Evolutionary conservation across 1,139 yeast genomes (phyloP), one percentile per base, ranked within the genome.

Genomic region (Pichia sp.): DNA sequence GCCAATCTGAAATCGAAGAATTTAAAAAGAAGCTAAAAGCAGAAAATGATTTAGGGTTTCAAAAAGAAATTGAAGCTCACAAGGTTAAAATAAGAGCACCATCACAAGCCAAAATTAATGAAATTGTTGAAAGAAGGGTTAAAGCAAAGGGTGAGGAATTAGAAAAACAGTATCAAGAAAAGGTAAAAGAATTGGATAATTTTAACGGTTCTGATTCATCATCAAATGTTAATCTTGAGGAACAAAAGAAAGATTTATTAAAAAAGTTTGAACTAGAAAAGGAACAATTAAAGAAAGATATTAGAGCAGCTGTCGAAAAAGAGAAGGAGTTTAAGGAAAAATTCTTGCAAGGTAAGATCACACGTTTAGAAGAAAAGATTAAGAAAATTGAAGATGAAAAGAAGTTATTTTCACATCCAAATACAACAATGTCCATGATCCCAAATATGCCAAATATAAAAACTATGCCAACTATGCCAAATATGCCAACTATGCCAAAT

Each of bases 261-360:
- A 57, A 58, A 33, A 50, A 60, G 25, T 63, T 64, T 48, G 64
- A 60, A 44, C 49, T 47, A 9, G 69, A 67, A 34, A 67, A 64
- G 51, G 62, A 59, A 30, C 59, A 63, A 42, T 50, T 65, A 46
- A 61, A 62, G 48, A 58, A 58, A 22, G 64, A 61, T 30, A 60
- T 62, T 6, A 53, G 62, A 16, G 54, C 58, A 22, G 66, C 68
- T 8, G 61, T 64, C 43, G 59, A 67, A 28, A 63, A 61, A 48
- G 67, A 63, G 44, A 58, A 61, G 18, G 65, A 61, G 33, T 64
- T 66, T 53, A 62, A 64, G 45, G 68, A 67, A 19, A 64, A 61
- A 44, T 59, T 64, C 18, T 51, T 64, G 36, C 64, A 66, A 50
- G 56, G 53, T 25, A 57, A 57, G 44, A 50, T 54, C 9, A 19